Evolutionary conservation across 2,329 filamentous ascomycete species (phyloP).

Genomic region (Waltergamsia citrina): DNA sequence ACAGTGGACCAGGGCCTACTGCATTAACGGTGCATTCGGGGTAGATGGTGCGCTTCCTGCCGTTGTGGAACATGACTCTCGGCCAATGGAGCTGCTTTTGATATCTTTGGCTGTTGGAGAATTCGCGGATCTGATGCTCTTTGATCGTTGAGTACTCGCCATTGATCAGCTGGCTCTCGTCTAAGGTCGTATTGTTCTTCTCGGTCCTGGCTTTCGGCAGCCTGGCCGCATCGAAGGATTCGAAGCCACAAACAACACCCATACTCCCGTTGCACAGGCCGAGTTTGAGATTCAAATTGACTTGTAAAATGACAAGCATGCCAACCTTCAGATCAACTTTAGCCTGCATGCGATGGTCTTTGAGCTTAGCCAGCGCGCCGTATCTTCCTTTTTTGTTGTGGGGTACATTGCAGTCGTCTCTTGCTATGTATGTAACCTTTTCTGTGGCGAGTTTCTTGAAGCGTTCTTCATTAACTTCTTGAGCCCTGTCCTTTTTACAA

Average conservation of each 20-base stretch:
- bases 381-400: neutral
- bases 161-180: neutral
- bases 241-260: constrained; percentile 13
- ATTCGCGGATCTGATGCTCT: constrained; percentile 5
- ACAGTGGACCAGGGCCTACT: constrained; percentile 32
- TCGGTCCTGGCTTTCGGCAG: neutral
- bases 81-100: constrained; percentile 9
- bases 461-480: constrained; percentile 2
- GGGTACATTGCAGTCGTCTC: constrained; percentile 7
- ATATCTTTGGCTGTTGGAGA: constrained; percentile 3
- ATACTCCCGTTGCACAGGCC: constrained; percentile 15
- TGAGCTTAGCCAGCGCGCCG: constrained; percentile 5
- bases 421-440: constrained; percentile 3
- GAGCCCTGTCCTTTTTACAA: constrained; percentile 6
- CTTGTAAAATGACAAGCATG: constrained; percentile 13
- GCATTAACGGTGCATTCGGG: constrained; percentile 39
- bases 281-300: constrained; percentile 8
- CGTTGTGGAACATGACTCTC: constrained; percentile 40
- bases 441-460: constrained; percentile 7
- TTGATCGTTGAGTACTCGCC: constrained; percentile 5
- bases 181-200: neutral
- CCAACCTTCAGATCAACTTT: constrained; percentile 6
- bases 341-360: constrained; percentile 7
- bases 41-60: constrained; percentile 31
- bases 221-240: constrained; percentile 1